Evolutionary conservation across 345 rosid species (phyloP).

Genomic region (Dipteronia sinensis): DNA sequence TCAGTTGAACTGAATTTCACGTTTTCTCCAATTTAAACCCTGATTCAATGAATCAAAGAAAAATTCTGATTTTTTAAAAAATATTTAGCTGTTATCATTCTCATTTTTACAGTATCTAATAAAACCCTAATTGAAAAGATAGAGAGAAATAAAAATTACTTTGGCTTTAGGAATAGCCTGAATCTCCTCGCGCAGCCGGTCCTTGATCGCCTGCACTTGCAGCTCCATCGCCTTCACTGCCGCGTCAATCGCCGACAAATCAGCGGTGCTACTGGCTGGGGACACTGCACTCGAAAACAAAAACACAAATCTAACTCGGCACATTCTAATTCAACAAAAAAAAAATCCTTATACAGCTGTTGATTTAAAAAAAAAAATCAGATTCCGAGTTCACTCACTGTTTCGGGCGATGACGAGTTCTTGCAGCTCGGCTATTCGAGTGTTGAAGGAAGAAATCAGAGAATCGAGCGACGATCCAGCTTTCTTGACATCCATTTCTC

Average conservation of each 20-base stretch:
- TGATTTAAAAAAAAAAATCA: background rate
- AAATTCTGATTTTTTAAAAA: background rate
- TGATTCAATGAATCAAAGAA: background rate
- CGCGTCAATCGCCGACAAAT: conserved; percentile 66
- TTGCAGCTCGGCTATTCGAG: conserved; percentile 74
- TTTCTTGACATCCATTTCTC: conserved; percentile 60
- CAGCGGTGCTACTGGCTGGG: conserved; percentile 67
- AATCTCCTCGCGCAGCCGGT: conserved; percentile 70
- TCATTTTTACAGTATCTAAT: background rate
- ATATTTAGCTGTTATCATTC: background rate
- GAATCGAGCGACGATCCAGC: conserved; percentile 75
- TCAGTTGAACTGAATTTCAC: background rate
- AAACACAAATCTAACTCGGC: background rate
- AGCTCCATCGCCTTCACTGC: conserved; percentile 81
- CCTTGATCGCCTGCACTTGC: conserved; percentile 78
- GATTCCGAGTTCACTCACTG: conserved; percentile 51
- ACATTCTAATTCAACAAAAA: background rate
- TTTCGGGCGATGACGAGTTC: conserved; percentile 90
- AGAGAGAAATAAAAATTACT: conserved; percentile 30
- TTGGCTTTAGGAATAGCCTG: conserved; percentile 86
- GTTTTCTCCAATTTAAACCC: background rate
- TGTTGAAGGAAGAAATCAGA: conserved; percentile 62
- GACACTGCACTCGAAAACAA: conserved; percentile 57
- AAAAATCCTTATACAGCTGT: background rate
- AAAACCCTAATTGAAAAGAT: background rate